Percentiles rank a stretch among this genome's conserved stretches.
These are phyloP conservation scores for Phaeosphaeriaceae sp. DNA, from an alignment of 2,329 filamentous ascomycete species.

Conservation along the genomic window DNA sequence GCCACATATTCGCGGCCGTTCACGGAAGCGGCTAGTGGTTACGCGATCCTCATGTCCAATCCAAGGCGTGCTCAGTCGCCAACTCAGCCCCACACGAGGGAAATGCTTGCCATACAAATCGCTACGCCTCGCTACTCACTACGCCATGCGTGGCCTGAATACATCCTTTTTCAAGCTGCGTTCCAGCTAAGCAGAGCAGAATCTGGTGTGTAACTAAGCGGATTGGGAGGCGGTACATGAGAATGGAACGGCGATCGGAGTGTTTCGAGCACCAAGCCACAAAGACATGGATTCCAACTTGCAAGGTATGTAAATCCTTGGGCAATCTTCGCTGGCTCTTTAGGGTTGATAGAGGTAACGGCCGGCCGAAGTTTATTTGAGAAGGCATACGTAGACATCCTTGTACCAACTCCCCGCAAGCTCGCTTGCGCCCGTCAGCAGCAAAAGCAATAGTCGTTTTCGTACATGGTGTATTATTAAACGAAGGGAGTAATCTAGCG, in stretches of 20 bases:
- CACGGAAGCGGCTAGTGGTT: conserved; percentile 29
- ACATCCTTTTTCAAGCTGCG: conserved; percentile 8
- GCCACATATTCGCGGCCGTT: conserved; percentile 36
- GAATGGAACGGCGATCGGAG: conserved; percentile 22
- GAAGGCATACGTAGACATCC: conserved; percentile 29
- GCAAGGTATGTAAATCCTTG: conserved; percentile 36
- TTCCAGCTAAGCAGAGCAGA: conserved; percentile 5
- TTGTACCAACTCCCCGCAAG: conserved; percentile 33
- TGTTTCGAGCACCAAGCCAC: conserved; percentile 41
- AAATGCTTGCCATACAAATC: conserved; percentile 24
- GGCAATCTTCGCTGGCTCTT: conserved; percentile 25
- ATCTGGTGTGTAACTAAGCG: conserved; percentile 4
- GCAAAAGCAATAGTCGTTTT: conserved; percentile 24
- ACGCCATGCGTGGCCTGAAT: conserved; percentile 28
- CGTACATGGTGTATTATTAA: conserved; percentile 7
- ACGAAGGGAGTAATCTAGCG: conserved; percentile 1
- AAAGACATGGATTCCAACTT: conserved; percentile 28
- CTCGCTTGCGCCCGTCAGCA: conserved; percentile 36
- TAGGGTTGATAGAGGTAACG: conserved; percentile 31
- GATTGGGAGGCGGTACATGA: background rate
- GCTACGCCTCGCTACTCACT: conserved; percentile 19
- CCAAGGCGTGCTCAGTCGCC: conserved; percentile 29
- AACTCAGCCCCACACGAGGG: conserved; percentile 37
- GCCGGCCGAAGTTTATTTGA: conserved; percentile 38
- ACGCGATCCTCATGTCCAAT: conserved; percentile 30